A percentile compares a stretch with the other conserved stretches of the same genome.
These are phyloP conservation scores for Wickerhamiella lipophila DNA, from an alignment of 805 yeast species.

Conservation along the genomic window DNA sequence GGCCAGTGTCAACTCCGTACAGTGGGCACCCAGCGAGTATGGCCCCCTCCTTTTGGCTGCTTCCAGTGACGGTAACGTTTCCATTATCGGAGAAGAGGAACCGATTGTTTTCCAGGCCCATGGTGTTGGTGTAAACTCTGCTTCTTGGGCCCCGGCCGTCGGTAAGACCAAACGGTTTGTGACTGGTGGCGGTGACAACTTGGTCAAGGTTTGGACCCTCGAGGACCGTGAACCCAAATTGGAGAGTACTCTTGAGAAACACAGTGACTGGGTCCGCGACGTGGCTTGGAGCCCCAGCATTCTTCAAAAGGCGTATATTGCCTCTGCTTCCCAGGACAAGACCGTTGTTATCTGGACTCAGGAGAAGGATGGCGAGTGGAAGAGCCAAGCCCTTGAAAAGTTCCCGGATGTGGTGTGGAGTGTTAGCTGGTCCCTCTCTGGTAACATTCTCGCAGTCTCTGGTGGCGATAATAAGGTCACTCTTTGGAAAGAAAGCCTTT, in stretches of 20 bases:
- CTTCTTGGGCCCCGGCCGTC: slow-evolving; percentile 67
- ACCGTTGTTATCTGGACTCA: slow-evolving; percentile 93
- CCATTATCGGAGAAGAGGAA: slow-evolving; percentile 66
- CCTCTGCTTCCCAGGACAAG: slow-evolving; percentile 93
- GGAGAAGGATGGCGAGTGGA: slow-evolving; percentile 60
- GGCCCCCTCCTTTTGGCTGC: slow-evolving; percentile 86
- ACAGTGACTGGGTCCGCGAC: slow-evolving; percentile 97
- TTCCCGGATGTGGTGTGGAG: slow-evolving; percentile 98
- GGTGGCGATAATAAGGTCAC: slow-evolving; percentile 96
- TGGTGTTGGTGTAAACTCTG: slow-evolving; percentile 86
- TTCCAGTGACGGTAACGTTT: slow-evolving; percentile 85
- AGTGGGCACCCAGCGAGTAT: slow-evolving; percentile 96
- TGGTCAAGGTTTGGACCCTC: slow-evolving; percentile 80
- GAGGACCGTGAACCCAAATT: slow-evolving; percentile 49
- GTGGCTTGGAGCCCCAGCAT: slow-evolving; percentile 96
- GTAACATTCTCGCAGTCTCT: slow-evolving; percentile 86
- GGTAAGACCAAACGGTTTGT: slow-evolving; percentile 44
- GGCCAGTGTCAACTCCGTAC: slow-evolving; percentile 86
- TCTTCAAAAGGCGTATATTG: slow-evolving; percentile 75
- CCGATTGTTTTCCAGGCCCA: slow-evolving; percentile 59
- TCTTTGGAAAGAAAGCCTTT: slow-evolving; percentile 87
- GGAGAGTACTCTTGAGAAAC: slow-evolving; percentile 76
- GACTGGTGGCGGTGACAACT: slow-evolving; percentile 90
- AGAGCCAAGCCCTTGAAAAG: slow-evolving; percentile 58
- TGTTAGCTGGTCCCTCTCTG: slow-evolving; percentile 93